A percentile compares a stretch with the other conserved stretches of the same genome.
Conservation (phyloP, 768 basidiomycete species). For the Scleroderma citrinum region DNA sequence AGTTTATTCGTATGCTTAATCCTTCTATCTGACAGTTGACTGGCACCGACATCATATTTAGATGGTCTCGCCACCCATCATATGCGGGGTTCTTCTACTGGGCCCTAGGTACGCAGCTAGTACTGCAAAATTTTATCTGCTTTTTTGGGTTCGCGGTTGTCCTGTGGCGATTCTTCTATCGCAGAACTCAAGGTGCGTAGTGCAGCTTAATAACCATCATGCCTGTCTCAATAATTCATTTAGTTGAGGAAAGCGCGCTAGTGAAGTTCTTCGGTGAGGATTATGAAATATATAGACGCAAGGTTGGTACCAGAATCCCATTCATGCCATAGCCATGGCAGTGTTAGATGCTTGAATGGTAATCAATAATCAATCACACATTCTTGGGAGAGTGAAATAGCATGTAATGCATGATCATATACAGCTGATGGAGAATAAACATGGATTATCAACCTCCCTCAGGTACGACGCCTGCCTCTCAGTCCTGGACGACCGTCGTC, state of each 20-base stretch:
- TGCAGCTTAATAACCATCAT: not conserved
- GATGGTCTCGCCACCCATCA: conserved; percentile 82
- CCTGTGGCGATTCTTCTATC: conserved; percentile 84
- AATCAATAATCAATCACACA: not conserved
- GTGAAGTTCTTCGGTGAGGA: conserved; percentile 86
- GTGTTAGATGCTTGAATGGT: not conserved
- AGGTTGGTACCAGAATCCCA: conserved; percentile 85
- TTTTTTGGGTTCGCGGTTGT: conserved; percentile 59
- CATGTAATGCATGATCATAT: conserved; percentile 25
- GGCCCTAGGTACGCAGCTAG: conserved; percentile 91
- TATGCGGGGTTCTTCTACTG: conserved; percentile 98
- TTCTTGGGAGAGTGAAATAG: conserved; percentile 5
- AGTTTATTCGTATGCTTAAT: conserved; percentile 67
- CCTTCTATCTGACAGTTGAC: not conserved
- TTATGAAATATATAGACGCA: conserved; percentile 68
- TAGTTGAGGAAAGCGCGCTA: conserved; percentile 79
- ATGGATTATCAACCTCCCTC: conserved; percentile 12
- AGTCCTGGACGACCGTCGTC: conserved; percentile 51
- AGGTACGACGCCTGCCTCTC: conserved; percentile 6
- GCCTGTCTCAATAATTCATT: conserved; percentile 2
- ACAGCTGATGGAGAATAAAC: conserved; percentile 14
- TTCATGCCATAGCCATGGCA: conserved; percentile 55
- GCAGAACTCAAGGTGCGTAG: conserved; percentile 67
- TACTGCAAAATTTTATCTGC: conserved; percentile 80
- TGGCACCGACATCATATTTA: conserved; percentile 1